Conservation (phyloP, 2,329 filamentous ascomycete genomes). For the Stagonosporopsis cucurbitacearum region DNA sequence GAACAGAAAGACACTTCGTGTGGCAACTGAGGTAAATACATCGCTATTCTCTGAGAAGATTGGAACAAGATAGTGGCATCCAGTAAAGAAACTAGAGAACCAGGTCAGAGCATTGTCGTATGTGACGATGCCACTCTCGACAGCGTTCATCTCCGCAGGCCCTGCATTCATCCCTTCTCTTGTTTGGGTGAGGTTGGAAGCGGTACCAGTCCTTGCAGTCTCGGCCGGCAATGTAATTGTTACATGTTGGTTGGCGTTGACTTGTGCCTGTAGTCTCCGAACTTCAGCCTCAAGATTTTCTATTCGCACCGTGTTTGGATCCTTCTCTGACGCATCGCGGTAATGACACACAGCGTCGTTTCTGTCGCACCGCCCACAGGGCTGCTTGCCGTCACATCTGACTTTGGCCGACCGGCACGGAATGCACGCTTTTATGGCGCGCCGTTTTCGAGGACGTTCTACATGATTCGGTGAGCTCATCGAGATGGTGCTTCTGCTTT, state of each 20-base stretch:
- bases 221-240: background rate
- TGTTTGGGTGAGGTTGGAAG: background rate
- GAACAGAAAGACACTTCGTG: slow-evolving; percentile 58
- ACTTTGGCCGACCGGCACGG: slow-evolving; percentile 43
- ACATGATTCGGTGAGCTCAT: slow-evolving; percentile 4
- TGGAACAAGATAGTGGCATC: slow-evolving; percentile 56
- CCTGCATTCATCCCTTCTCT: background rate
- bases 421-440: slow-evolving; percentile 43
- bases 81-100: slow-evolving; percentile 37
- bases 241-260: slow-evolving; percentile 4
- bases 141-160: slow-evolving; percentile 22
- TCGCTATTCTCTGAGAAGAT: slow-evolving; percentile 57
- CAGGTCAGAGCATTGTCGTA: slow-evolving; percentile 35
- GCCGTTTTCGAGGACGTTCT: slow-evolving; percentile 40
- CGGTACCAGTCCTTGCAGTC: background rate
- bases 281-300: slow-evolving; percentile 40
- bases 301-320: slow-evolving; percentile 32
- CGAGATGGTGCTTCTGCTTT: background rate
- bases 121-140: slow-evolving; percentile 34
- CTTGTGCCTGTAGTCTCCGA: slow-evolving; percentile 21
- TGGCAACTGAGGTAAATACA: slow-evolving; percentile 54
- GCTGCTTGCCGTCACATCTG: slow-evolving; percentile 40
- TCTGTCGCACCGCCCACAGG: slow-evolving; percentile 40
- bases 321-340: slow-evolving; percentile 22
- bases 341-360: slow-evolving; percentile 37